Evolutionary conservation across 352 stramenopile species (phyloP), one percentile per base, ranked within the genome.

Genomic region (Phytophthora pini): DNA sequence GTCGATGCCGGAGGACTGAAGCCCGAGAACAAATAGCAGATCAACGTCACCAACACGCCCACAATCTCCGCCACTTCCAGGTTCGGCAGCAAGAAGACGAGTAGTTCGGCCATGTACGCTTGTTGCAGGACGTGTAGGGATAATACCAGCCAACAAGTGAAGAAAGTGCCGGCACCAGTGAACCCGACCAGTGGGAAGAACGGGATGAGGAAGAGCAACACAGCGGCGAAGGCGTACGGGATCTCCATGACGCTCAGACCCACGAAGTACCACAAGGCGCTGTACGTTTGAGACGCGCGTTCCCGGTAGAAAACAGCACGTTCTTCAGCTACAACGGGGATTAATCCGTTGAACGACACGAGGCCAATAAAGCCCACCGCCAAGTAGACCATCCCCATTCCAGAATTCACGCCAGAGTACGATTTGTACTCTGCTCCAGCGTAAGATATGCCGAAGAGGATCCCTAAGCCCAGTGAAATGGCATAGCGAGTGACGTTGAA

Each of bases 391-490:
- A 68, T 78, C 5, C 83, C 80, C 39, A 95, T 53, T 7, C 74
- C 76, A 1, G 46, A 61, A 47, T 79, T 78, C 29, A 74, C 20
- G 1, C 61, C 70, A 4, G 24, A n/a, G 60, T 72, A 79, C 12
- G 73, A 77, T 8, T n/a, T 56, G 48, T 76, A 79, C 38, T 79
- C 55, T 1, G 53, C 49, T 9, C 57, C 51, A 11, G 64, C 20
- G 55, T 87, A 95, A 9, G 92, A 68, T 5, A 87, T 62, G 10
- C 76, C 81, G n/a, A 93, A 80, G 17, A 94, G 58, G 5, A 95
- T 56, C 1, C 79, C 84, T 50, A 95, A 76, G 0, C 83, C 31
- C 3, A 70, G 26, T 38, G 68, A 89, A 8, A 94, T 68, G 10
- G 77, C 56, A 5, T 86, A 64, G 1, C 61, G 61, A 1, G 61